phyloP scores from a whole-genome alignment of 768 basidiomycete genomes.

The Boletus rubropictus region DNA sequence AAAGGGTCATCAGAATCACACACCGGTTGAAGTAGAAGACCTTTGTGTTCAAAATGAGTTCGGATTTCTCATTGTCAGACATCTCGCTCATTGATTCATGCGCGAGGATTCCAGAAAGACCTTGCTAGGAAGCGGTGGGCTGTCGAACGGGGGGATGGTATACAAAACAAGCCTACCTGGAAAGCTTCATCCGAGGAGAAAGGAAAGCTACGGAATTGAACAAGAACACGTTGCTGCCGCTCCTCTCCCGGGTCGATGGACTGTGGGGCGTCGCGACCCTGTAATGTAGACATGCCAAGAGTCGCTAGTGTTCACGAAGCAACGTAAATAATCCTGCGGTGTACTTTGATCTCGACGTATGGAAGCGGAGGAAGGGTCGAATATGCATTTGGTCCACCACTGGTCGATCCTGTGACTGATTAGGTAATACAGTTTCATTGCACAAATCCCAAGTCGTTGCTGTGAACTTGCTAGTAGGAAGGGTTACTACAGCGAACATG shows the following conservation, averaged over 20 bases:
- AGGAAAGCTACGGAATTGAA: slow-evolving; percentile 39
- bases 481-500: slow-evolving; percentile 19
- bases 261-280: slow-evolving; percentile 10
- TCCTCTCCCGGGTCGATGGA: slow-evolving; percentile 11
- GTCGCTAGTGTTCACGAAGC: not conserved
- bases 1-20: slow-evolving; percentile 10
- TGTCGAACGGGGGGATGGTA: not conserved
- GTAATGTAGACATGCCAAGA: slow-evolving; percentile 16
- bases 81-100: slow-evolving; percentile 34
- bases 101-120: slow-evolving; percentile 51
- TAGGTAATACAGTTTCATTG: slow-evolving; percentile 11
- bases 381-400: not conserved
- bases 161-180: slow-evolving; percentile 41
- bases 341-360: slow-evolving; percentile 1
- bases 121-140: slow-evolving; percentile 44
- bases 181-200: slow-evolving; percentile 55
- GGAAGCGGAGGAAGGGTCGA: not conserved
- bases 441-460: not conserved
- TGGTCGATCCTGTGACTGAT: slow-evolving; percentile 12
- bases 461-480: not conserved
- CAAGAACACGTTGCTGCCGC: slow-evolving; percentile 18
- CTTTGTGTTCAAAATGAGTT: slow-evolving; percentile 47
- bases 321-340: slow-evolving; percentile 14
- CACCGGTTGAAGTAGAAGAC: slow-evolving; percentile 74
- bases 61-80: slow-evolving; percentile 38